Percentiles rank a stretch among this genome's conserved stretches.
These are phyloP conservation scores for Thymus quinquecostatus DNA, from an alignment of 257 asterid genomes.

Conservation along the genomic window DNA sequence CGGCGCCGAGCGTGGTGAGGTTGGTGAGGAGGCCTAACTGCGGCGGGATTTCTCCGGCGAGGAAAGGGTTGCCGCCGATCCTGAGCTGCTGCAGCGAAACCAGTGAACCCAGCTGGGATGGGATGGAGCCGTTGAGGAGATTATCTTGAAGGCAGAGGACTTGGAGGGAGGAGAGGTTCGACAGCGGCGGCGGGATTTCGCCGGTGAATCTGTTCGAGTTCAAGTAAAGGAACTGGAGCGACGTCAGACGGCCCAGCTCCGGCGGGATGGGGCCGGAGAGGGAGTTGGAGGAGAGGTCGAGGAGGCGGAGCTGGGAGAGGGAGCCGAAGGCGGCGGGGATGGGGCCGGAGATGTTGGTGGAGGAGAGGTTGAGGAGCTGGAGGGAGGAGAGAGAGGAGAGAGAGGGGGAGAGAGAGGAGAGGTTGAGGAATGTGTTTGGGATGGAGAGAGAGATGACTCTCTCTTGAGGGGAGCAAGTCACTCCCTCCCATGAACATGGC, in stretches of 20 bases:
- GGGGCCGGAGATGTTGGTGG: conserved; percentile 81
- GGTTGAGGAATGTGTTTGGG: conserved; percentile 80
- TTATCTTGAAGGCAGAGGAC: conserved; percentile 86
- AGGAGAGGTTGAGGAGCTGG: conserved; percentile 83
- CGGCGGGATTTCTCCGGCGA: conserved; percentile 74
- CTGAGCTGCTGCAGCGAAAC: conserved; percentile 79
- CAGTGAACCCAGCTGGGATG: conserved; percentile 67
- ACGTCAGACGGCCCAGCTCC: conserved; percentile 57
- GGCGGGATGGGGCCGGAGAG: conserved; percentile 68
- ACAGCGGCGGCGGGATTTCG: conserved; percentile 61
- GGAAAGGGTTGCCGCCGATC: conserved; percentile 74
- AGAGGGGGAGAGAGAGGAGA: conserved; percentile 64
- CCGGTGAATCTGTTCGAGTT: conserved; percentile 72
- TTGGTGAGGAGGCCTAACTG: conserved; percentile 71
- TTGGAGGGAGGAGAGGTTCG: conserved; percentile 72
- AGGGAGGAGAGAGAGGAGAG: conserved; percentile 80
- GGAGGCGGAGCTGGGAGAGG: conserved; percentile 59
- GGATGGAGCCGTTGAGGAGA: conserved; percentile 74
- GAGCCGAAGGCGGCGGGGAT: conserved; percentile 72
- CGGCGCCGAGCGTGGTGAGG: conserved; percentile 83
- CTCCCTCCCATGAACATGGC: conserved; percentile 95
- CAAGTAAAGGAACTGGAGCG: conserved; percentile 76
- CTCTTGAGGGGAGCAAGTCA: conserved; percentile 86
- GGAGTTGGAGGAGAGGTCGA: conserved; percentile 78
- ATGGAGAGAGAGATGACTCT: conserved; percentile 83